phyloP scores from a whole-genome alignment of 73 alveolate genomes.

The Stentor roeselii region DNA sequence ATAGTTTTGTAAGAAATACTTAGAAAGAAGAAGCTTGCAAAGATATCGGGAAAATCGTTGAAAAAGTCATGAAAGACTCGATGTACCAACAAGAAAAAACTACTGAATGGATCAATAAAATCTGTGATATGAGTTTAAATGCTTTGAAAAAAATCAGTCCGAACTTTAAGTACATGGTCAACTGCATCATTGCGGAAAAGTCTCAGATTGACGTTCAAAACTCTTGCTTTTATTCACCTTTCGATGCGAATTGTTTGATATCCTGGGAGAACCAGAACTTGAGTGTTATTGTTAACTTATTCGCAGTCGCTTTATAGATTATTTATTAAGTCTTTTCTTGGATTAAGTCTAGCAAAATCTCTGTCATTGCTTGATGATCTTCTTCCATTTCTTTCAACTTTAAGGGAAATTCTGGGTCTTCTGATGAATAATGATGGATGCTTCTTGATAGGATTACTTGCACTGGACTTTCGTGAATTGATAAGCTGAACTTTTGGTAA shows the following conservation, averaged over 20 bases:
- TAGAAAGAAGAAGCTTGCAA: slow-evolving; percentile 1
- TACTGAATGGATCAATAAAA: neutral
- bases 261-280: neutral
- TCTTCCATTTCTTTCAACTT: no score
- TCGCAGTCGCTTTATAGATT: neutral
- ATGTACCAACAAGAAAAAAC: neutral
- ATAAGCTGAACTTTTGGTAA: no score
- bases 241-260: neutral
- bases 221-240: neutral
- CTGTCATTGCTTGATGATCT: no score
- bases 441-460: no score
- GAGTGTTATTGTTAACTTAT: neutral
- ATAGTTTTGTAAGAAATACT: neutral
- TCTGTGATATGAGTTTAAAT: neutral
- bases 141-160: neutral
- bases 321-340: no score
- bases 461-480: no score
- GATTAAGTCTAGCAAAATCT: no score
- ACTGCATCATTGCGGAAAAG: neutral
- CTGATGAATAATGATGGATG: no score
- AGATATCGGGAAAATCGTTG: neutral
- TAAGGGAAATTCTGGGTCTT: no score
- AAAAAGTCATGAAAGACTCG: neutral
- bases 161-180: neutral
- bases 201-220: neutral